A percentile compares a stretch with the other conserved stretches of the same genome.
Conservation (phyloP, 345 rosid species). For the Mallotus nudiflorus region DNA sequence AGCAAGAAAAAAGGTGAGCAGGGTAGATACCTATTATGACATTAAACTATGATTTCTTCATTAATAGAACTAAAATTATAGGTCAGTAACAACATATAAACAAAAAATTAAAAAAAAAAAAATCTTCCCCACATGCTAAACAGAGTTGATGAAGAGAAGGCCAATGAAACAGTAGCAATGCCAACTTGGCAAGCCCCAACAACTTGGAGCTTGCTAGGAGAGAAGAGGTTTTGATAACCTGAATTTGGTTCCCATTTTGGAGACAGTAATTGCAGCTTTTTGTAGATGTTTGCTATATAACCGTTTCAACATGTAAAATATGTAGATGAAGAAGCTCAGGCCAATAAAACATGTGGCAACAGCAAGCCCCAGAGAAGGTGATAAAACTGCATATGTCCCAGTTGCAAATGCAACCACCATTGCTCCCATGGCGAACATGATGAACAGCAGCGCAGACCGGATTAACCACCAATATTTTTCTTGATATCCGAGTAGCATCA, state of each 20-base stretch:
- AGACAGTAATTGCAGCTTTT: background rate
- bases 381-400: conserved; percentile 4
- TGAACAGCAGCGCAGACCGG: background rate
- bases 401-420: conserved; percentile 7
- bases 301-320: conserved; percentile 10
- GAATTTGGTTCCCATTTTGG: background rate
- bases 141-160: too few relatives aligned
- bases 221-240: background rate
- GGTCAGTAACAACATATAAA: too few relatives aligned
- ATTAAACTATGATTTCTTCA: too few relatives aligned
- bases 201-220: too few relatives aligned
- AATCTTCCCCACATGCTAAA: too few relatives aligned
- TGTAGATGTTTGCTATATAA: background rate
- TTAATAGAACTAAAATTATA: too few relatives aligned
- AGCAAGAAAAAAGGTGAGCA: too few relatives aligned
- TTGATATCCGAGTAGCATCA: background rate
- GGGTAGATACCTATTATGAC: too few relatives aligned
- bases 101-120: too few relatives aligned
- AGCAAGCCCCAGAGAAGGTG: conserved; percentile 7
- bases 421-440: background rate
- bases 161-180: too few relatives aligned
- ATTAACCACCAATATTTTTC: background rate
- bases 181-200: too few relatives aligned
- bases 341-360: background rate
- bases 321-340: conserved; percentile 9